Evolutionary conservation across 352 stramenopile species (phyloP).

Genomic region (Globisporangium cystogenes): DNA sequence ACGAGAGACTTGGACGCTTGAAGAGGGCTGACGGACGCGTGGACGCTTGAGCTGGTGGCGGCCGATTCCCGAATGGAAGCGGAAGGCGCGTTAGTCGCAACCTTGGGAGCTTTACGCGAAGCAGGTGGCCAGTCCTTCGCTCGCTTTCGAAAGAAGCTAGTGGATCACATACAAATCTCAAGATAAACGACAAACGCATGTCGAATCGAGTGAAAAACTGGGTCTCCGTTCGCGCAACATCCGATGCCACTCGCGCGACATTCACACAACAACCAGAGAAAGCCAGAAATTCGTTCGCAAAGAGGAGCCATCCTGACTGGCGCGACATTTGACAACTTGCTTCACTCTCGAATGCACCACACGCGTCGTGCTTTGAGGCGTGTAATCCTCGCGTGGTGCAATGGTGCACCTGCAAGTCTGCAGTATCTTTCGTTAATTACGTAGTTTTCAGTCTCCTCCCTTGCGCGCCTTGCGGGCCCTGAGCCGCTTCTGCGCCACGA

Average conservation of each 20-base stretch:
- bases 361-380: no score
- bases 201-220: neutral
- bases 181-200: neutral
- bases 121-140: neutral
- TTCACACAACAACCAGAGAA: neutral
- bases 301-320: no score
- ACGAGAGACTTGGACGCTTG: no score
- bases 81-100: constrained; percentile 2
- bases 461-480: constrained; percentile 23
- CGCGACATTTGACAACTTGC: no score
- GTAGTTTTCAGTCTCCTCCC: neutral
- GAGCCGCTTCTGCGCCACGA: constrained; percentile 44
- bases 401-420: no score
- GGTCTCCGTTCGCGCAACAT: neutral
- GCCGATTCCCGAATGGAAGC: constrained; percentile 6
- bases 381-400: no score
- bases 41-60: constrained; percentile 57
- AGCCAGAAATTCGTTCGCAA: no score
- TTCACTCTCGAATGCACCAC: no score
- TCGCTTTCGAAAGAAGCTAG: neutral
- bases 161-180: neutral
- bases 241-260: neutral
- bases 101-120: neutral
- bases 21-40: neutral
- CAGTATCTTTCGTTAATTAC: no score